Percentiles rank a stretch among this genome's conserved stretches.
These are phyloP conservation scores for Podaxis sp. DNA, from an alignment of 768 basidiomycete genomes.

Conservation along the genomic window DNA sequence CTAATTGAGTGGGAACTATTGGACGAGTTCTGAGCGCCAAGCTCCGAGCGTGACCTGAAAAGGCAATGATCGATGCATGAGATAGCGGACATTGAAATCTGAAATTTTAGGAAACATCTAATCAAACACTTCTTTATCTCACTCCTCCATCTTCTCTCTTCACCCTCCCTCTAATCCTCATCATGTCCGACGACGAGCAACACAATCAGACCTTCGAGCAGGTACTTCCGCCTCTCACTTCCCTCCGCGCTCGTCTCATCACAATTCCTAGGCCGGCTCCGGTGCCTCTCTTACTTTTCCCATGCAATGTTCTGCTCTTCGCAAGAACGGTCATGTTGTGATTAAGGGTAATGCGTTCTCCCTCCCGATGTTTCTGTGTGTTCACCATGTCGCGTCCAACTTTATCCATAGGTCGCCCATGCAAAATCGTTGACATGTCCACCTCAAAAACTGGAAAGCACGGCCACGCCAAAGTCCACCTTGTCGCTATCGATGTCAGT, in stretches of 20 bases:
- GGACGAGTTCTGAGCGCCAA: not conserved
- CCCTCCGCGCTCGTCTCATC: conserved; percentile 6
- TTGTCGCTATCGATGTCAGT: conserved; percentile 94
- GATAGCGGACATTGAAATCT: conserved; percentile 35
- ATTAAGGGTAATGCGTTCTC: conserved; percentile 68
- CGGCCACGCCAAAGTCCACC: conserved; percentile 99
- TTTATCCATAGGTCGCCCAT: conserved; percentile 69
- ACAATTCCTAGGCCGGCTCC: conserved; percentile 52
- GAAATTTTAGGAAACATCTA: conserved; percentile 31
- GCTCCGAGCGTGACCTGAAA: not conserved
- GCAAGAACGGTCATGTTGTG: conserved; percentile 90
- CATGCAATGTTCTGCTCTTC: conserved; percentile 96
- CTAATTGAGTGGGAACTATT: not conserved
- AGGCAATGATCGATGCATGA: conserved; percentile 17
- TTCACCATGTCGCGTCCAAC: conserved; percentile 3
- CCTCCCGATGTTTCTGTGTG: conserved; percentile 11
- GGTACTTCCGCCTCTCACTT: conserved; percentile 38
- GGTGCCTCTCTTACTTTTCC: conserved; percentile 81
- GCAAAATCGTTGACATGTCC: conserved; percentile 99
- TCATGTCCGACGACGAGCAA: conserved; percentile 87
- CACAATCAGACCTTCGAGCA: conserved; percentile 89
- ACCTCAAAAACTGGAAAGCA: conserved; percentile 99
- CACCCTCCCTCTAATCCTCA: conserved; percentile 26
- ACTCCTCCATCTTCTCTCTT: conserved; percentile 15
- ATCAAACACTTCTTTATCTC: conserved; percentile 14